Evolutionary conservation across 805 yeast species (phyloP).

Genomic region (Kodamaea jinghongensis): DNA sequence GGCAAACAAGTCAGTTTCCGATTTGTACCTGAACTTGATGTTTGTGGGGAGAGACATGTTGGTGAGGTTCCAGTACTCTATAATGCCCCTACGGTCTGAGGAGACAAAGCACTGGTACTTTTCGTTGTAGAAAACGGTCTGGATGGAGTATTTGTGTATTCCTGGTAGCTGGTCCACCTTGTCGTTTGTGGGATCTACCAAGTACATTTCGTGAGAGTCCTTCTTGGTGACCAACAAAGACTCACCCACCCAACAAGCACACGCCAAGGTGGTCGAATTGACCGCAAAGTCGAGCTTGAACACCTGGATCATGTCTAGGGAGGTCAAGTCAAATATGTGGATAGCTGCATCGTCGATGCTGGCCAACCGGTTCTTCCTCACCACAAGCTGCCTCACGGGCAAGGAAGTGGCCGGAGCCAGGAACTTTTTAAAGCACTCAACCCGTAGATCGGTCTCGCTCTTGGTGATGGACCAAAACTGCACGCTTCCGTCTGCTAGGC

Average conservation of each 20-base stretch:
- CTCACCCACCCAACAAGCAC: slow-evolving; percentile 16
- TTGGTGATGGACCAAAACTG: slow-evolving; percentile 19
- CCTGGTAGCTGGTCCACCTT: slow-evolving; percentile 5
- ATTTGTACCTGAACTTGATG: slow-evolving; percentile 30
- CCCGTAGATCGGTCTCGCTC: slow-evolving; percentile 8
- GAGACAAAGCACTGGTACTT: slow-evolving; percentile 19
- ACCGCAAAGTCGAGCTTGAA: slow-evolving; percentile 26
- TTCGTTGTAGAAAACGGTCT: slow-evolving; percentile 11
- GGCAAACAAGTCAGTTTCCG: slow-evolving; percentile 37
- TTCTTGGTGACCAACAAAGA: slow-evolving; percentile 13
- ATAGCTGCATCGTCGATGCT: slow-evolving; percentile 19
- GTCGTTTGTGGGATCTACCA: slow-evolving; percentile 15
- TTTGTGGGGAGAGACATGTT: slow-evolving; percentile 1
- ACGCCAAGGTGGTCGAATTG: slow-evolving; percentile 7
- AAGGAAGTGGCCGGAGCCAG: slow-evolving; percentile 16
- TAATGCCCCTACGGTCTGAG: slow-evolving; percentile 18
- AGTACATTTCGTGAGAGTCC: slow-evolving; percentile 10
- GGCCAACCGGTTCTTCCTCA: slow-evolving; percentile 20
- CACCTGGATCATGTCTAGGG: slow-evolving; percentile 35
- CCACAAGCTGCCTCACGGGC: slow-evolving; percentile 15
- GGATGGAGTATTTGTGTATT: slow-evolving; percentile 15
- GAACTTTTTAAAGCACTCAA: slow-evolving; percentile 16
- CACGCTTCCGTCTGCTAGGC: slow-evolving; percentile 19
- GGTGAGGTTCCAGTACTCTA: slow-evolving; percentile 21
- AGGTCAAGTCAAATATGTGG: slow-evolving; percentile 32